Conservation (phyloP, 2,329 filamentous ascomycete species). For the Coniochaeta sp. region DNA sequence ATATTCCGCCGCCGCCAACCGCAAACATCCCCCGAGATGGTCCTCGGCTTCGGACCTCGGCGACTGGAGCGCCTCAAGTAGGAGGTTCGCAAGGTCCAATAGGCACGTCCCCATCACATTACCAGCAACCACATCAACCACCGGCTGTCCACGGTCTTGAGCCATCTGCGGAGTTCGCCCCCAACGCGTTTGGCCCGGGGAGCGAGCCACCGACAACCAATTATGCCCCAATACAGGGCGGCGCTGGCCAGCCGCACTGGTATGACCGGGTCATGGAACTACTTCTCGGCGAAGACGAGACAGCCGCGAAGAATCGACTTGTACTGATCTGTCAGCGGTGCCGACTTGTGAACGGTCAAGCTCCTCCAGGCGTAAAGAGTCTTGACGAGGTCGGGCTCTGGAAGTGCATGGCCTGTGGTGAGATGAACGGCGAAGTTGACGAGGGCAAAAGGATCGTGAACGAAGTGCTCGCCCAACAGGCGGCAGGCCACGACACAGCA, state of each 20-base stretch:
- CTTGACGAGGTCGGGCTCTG: slow-evolving; percentile 77
- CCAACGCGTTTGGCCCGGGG: slow-evolving; percentile 54
- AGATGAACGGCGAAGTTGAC: slow-evolving; percentile 74
- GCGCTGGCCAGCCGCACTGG: slow-evolving; percentile 57
- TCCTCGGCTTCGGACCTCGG: slow-evolving; percentile 14
- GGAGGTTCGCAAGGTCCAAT: slow-evolving; percentile 6
- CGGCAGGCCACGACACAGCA: not conserved
- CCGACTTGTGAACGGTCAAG: slow-evolving; percentile 89
- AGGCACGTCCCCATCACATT: slow-evolving; percentile 3
- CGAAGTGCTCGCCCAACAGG: slow-evolving; percentile 40
- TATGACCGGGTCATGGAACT: slow-evolving; percentile 92
- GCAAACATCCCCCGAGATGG: slow-evolving; percentile 49
- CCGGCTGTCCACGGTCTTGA: slow-evolving; percentile 20
- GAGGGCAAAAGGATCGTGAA: slow-evolving; percentile 67
- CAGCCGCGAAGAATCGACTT: slow-evolving; percentile 81
- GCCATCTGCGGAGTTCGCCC: slow-evolving; percentile 61
- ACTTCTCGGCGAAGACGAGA: slow-evolving; percentile 91
- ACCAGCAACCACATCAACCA: slow-evolving; percentile 13
- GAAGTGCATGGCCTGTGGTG: slow-evolving; percentile 81
- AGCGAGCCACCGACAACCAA: slow-evolving; percentile 15
- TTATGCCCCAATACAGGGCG: slow-evolving; percentile 17
- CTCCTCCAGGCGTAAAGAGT: slow-evolving; percentile 74
- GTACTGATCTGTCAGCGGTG: slow-evolving; percentile 79
- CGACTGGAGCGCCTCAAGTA: slow-evolving; percentile 19
- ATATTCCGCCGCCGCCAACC: slow-evolving; percentile 51